Evolutionary conservation across 1,139 yeast genomes (phyloP).

Genomic region (Yamadazyma trypodendri): DNA sequence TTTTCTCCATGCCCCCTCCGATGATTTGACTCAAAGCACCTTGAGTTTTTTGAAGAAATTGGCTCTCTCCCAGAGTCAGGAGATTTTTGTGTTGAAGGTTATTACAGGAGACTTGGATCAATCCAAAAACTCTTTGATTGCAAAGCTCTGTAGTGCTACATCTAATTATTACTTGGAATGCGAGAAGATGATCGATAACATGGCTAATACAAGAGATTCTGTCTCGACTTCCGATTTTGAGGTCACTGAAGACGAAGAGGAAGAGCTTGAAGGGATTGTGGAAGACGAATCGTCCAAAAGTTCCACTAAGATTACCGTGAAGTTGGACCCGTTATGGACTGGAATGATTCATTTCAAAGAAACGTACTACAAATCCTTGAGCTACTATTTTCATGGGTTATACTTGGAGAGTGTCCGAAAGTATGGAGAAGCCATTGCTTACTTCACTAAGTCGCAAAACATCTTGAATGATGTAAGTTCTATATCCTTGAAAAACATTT

Average conservation of each 20-base stretch:
- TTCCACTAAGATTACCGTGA: slow-evolving; percentile 46
- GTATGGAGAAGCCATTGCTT: slow-evolving; percentile 78
- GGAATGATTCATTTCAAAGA: slow-evolving; percentile 47
- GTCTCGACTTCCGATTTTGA: slow-evolving; percentile 18
- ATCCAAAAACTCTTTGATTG: slow-evolving; percentile 61
- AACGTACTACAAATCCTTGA: slow-evolving; percentile 40
- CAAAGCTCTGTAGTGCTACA: slow-evolving; percentile 70
- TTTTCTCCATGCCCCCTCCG: slow-evolving; percentile 86
- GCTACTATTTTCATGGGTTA: slow-evolving; percentile 54
- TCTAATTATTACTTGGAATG: slow-evolving; percentile 57
- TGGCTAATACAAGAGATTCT: slow-evolving; percentile 8
- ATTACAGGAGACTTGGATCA: slow-evolving; percentile 49
- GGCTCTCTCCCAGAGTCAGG: slow-evolving; percentile 88
- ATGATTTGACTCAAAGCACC: slow-evolving; percentile 71
- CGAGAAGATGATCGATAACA: slow-evolving; percentile 26
- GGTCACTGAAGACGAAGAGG: slow-evolving; percentile 18
- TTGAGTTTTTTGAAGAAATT: slow-evolving; percentile 62
- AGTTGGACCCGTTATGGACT: slow-evolving; percentile 48
- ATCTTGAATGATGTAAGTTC: slow-evolving; percentile 29
- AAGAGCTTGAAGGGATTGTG: slow-evolving; percentile 18
- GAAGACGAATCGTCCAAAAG: slow-evolving; percentile 14
- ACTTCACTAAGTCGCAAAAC: slow-evolving; percentile 53
- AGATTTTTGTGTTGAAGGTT: slow-evolving; percentile 68
- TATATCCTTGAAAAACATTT: slow-evolving; percentile 24
- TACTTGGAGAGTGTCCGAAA: slow-evolving; percentile 49